These are phyloP conservation scores for Gaultheria prostrata DNA, from an alignment of 148 eudicot genomes.

Conservation along the genomic window DNA sequence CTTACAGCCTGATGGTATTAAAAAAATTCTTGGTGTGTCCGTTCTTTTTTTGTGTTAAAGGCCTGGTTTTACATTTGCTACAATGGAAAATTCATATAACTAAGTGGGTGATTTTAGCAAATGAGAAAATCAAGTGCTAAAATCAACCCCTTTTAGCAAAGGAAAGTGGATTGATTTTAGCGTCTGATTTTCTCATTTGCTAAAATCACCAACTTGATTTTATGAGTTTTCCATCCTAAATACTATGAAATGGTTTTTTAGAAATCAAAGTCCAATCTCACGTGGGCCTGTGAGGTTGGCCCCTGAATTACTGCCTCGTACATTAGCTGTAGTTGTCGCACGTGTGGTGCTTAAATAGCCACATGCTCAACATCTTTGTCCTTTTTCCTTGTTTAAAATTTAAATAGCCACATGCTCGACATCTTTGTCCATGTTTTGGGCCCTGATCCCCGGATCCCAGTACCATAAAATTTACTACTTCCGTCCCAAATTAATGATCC, in stretches of 20 bases:
- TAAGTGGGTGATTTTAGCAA: too few species aligned
- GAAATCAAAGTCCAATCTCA: background rate
- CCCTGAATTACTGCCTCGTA: background rate
- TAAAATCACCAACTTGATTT: too few species aligned
- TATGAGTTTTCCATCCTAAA: too few species aligned
- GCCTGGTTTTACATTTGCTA: too few species aligned
- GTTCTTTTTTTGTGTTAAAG: background rate
- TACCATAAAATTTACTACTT: background rate
- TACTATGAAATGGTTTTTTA: background rate
- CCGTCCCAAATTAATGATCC: too few species aligned
- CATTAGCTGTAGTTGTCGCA: background rate
- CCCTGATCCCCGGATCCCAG: background rate
- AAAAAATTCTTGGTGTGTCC: background rate
- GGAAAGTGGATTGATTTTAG: too few species aligned
- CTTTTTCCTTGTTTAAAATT: background rate
- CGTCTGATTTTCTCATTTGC: too few species aligned
- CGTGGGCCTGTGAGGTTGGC: background rate
- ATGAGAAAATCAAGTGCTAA: too few species aligned
- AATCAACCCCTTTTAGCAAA: too few species aligned
- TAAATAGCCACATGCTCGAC: too few species aligned
- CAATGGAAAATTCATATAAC: too few species aligned
- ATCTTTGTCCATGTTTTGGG: background rate
- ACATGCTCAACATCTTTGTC: constrained; percentile 3
- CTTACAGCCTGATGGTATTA: too few species aligned
- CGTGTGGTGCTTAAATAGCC: background rate